These are phyloP conservation scores for Avena atlantica DNA, from an alignment of 176 grass and related monocot genomes.

Conservation along the genomic window DNA sequence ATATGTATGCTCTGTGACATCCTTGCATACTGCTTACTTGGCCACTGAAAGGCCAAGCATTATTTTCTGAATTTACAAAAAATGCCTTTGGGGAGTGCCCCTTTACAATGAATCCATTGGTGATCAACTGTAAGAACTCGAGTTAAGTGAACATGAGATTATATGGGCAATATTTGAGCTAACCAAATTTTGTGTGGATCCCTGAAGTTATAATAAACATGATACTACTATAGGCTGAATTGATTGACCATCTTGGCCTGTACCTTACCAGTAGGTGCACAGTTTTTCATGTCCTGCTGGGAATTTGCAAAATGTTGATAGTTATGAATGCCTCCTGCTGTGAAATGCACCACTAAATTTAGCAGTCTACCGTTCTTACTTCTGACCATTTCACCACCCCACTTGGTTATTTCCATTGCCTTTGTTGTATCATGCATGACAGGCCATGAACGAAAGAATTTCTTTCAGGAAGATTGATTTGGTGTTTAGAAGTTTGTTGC, in stretches of 20 bases:
- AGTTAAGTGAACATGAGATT: background rate
- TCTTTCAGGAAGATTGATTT: background rate
- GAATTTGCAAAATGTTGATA: background rate
- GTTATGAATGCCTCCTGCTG: background rate
- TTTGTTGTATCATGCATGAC: background rate
- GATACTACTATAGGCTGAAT: background rate
- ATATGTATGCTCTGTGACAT: background rate
- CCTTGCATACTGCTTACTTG: background rate
- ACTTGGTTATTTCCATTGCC: background rate
- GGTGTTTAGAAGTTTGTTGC: background rate
- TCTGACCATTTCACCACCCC: background rate
- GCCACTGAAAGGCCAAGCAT: background rate
- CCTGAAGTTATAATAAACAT: background rate
- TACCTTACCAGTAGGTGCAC: background rate
- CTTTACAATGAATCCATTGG: slow-evolving; percentile 15
- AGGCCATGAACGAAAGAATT: background rate
- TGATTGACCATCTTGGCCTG: background rate
- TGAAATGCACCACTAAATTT: background rate
- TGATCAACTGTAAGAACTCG: background rate
- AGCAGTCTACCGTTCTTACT: background rate
- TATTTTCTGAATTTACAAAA: background rate
- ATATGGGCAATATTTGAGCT: background rate
- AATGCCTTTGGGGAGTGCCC: background rate
- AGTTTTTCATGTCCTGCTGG: background rate
- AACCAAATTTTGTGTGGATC: background rate